These are phyloP conservation scores for Schizophyllum amplum DNA, from an alignment of 1,284 basidiomycete species.

Conservation along the genomic window DNA sequence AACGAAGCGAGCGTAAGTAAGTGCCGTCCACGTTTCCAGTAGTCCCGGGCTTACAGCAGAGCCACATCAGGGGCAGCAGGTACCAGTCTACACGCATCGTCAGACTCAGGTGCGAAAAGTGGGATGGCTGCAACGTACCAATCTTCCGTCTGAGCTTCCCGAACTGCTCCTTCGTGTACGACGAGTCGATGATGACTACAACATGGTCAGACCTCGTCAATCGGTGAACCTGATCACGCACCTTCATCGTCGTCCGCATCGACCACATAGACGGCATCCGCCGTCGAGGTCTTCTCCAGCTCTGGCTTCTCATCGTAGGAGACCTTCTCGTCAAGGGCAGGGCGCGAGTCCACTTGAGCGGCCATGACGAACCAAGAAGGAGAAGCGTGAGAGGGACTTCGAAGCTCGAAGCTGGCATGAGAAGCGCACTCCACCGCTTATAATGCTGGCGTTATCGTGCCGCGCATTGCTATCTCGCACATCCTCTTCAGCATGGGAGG, in stretches of 20 bases:
- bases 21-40: neutral
- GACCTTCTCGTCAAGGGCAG: neutral
- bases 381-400: neutral
- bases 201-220: neutral
- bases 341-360: neutral
- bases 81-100: conserved; percentile 2
- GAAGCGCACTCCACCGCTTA: neutral
- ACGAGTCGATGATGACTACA: conserved; percentile 2
- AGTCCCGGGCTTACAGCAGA: conserved; percentile 7
- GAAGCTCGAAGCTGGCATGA: neutral
- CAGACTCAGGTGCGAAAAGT: neutral
- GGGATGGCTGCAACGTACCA: neutral
- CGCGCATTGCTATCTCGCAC: neutral
- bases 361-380: neutral
- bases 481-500: neutral
- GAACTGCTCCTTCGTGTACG: conserved; percentile 11
- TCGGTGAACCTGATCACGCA: neutral
- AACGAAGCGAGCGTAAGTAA: neutral
- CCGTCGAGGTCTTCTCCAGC: neutral
- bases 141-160: conserved; percentile 10
- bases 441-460: neutral
- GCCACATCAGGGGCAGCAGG: conserved; percentile 14
- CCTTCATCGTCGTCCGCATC: neutral
- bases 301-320: conserved; percentile 2
- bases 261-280: neutral